These are phyloP conservation scores for Dendrothele bispora DNA, from an alignment of 768 basidiomycete genomes.

Conservation along the genomic window DNA sequence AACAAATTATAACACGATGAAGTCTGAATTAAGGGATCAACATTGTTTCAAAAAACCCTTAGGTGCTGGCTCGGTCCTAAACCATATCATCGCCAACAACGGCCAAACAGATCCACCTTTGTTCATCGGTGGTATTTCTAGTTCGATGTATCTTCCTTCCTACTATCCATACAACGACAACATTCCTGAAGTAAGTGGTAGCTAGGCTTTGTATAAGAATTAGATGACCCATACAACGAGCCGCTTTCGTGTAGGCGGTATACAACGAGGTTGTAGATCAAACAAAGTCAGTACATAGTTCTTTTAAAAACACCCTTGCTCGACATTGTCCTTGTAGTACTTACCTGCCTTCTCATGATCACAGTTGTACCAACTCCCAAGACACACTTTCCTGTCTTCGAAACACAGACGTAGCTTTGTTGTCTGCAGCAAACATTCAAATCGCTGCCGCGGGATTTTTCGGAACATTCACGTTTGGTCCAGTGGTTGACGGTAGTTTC, in stretches of 20 bases:
- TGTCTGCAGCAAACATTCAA: conserved; percentile 33
- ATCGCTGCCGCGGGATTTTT: conserved; percentile 33
- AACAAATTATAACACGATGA: neutral
- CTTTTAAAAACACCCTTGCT: no score
- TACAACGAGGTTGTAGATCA: conserved; percentile 32
- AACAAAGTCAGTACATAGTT: conserved; percentile 29
- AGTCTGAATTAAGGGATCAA: no score
- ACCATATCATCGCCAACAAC: conserved; percentile 46
- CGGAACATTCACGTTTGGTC: conserved; percentile 38
- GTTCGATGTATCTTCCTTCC: conserved; percentile 43
- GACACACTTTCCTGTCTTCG: conserved; percentile 43
- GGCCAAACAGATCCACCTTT: conserved; percentile 46
- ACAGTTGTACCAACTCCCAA: conserved; percentile 32
- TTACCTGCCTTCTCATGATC: neutral
- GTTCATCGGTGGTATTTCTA: conserved; percentile 43
- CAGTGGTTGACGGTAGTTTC: conserved; percentile 49
- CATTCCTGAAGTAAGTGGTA: conserved; percentile 40
- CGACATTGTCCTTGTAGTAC: no score
- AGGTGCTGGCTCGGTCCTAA: conserved; percentile 51
- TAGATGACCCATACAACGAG: no score
- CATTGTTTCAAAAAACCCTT: no score
- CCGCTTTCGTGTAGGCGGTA: conserved; percentile 27
- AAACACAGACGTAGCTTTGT: conserved; percentile 22
- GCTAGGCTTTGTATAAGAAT: no score
- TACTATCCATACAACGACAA: conserved; percentile 44